Evolutionary conservation across 1,284 basidiomycete species (phyloP).

Genomic region (Lignosus rhinocerotis): DNA sequence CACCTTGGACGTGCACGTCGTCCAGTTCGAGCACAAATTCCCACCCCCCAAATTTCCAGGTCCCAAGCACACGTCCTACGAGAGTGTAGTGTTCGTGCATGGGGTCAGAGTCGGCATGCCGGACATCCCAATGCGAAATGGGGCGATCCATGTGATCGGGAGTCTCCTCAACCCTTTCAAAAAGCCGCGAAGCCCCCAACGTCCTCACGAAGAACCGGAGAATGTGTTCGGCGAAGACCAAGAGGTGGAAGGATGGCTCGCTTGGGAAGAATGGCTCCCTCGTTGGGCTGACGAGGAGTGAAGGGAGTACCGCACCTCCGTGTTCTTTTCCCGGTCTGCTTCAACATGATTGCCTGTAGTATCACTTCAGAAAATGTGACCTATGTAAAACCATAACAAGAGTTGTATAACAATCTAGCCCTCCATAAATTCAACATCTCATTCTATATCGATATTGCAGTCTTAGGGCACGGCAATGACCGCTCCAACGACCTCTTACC

Average conservation of each 20-base stretch:
- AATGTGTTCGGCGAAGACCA: constrained; percentile 17
- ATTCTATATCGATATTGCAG: too few relatives aligned
- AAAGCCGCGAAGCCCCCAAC: constrained; percentile 17
- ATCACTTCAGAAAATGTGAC: too few relatives aligned
- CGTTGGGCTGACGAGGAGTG: constrained; percentile 38
- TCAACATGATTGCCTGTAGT: not conserved
- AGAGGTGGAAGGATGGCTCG: constrained; percentile 47
- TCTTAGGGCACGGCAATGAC: too few relatives aligned
- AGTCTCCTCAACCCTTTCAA: constrained; percentile 47
- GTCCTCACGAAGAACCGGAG: constrained; percentile 24
- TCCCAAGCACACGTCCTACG: constrained; percentile 34
- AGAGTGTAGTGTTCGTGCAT: constrained; percentile 56
- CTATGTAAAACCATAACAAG: too few relatives aligned
- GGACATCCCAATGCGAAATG: constrained; percentile 63
- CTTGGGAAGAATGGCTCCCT: constrained; percentile 61
- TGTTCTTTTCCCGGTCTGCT: not conserved
- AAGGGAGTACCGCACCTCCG: not conserved
- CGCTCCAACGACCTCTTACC: too few relatives aligned
- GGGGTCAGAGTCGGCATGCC: constrained; percentile 44
- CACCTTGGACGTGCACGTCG: constrained; percentile 49
- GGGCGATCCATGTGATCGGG: constrained; percentile 59
- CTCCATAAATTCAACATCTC: too few relatives aligned
- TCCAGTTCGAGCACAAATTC: constrained; percentile 46
- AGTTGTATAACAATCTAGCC: too few relatives aligned
- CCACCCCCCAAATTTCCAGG: constrained; percentile 24